phyloP scores from a whole-genome alignment of 192 early-diverging fungal species.

The Dimargaris cristalligena region DNA sequence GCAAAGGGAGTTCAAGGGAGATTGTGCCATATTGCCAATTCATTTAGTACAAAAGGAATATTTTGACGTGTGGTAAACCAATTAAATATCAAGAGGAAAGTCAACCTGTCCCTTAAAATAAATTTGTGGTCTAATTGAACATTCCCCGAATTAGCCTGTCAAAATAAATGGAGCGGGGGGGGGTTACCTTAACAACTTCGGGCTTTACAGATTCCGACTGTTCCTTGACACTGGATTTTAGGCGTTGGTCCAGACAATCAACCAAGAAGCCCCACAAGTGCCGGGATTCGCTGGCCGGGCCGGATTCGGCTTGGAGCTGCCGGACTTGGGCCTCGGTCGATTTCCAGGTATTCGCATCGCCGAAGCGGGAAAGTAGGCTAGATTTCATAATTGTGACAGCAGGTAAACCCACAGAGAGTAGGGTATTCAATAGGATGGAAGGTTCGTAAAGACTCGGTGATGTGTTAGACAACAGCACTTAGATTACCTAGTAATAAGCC shows the following conservation, averaged over 20 bases:
- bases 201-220: slow-evolving; percentile 17
- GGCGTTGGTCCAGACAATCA: not conserved
- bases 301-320: not conserved
- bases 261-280: not conserved
- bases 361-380: slow-evolving; percentile 2
- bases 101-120: not conserved
- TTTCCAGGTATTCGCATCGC: not conserved
- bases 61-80: not conserved
- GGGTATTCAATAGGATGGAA: not conserved
- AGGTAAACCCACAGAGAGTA: slow-evolving; percentile 14
- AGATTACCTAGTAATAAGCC: not conserved
- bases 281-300: not conserved
- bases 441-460: not conserved
- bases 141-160: no score
- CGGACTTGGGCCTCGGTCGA: not conserved
- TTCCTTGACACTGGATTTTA: slow-evolving; percentile 12
- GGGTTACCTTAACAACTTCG: slow-evolving; percentile 22
- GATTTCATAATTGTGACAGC: not conserved
- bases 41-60: not conserved
- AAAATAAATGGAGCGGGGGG: no score
- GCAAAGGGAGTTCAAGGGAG: not conserved
- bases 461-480: not conserved
- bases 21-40: not conserved
- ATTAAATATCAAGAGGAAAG: not conserved
- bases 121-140: slow-evolving; percentile 1